Evolutionary conservation across 768 basidiomycete species (phyloP).

Genomic region (Boletus bicolor): DNA sequence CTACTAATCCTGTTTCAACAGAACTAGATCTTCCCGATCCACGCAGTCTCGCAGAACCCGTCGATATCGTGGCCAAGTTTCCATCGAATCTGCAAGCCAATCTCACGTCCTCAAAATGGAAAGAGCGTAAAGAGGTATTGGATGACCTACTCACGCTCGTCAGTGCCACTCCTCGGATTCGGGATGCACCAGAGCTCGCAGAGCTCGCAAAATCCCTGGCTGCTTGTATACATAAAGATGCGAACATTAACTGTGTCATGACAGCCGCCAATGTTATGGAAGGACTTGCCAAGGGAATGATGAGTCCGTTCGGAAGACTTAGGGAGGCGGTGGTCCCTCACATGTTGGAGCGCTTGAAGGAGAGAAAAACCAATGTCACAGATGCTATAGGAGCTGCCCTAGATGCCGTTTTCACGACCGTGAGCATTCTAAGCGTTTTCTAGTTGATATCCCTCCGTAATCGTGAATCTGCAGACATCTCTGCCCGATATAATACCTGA

Average conservation of each 20-base stretch:
- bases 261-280: conserved; percentile 83
- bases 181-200: conserved; percentile 73
- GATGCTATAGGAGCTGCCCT: conserved; percentile 85
- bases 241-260: conserved; percentile 95
- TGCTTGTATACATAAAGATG: conserved; percentile 77
- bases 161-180: conserved; percentile 67
- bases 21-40: conserved; percentile 68
- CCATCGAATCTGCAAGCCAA: conserved; percentile 70
- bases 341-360: conserved; percentile 89
- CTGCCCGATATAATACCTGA: conserved; percentile 83
- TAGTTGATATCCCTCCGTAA: conserved; percentile 1
- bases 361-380: conserved; percentile 86
- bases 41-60: conserved; percentile 73
- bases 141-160: conserved; percentile 78
- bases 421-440: conserved; percentile 39
- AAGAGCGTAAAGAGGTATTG: conserved; percentile 89
- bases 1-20: conserved; percentile 22
- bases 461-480: conserved; percentile 51
- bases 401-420: conserved; percentile 84
- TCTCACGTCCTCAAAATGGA: conserved; percentile 94
- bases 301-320: conserved; percentile 68
- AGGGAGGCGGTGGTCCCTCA: conserved; percentile 68
- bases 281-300: conserved; percentile 79
- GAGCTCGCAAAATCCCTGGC: conserved; percentile 78
- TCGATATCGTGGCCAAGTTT: conserved; percentile 73